Conservation (phyloP, 345 rosid genomes). For the Eutrema japonicum region DNA sequence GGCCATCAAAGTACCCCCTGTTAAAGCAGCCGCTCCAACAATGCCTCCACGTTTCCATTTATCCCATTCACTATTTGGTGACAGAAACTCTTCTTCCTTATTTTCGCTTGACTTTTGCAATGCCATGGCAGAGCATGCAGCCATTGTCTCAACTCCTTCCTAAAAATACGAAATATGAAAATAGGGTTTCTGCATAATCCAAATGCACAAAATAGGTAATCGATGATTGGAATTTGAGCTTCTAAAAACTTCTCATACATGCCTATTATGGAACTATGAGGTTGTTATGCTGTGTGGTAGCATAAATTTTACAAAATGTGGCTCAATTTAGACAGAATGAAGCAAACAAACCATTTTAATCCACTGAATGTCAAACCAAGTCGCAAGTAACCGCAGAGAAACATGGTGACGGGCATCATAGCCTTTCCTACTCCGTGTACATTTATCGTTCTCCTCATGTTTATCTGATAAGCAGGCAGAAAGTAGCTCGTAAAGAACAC, state of each 20-base stretch:
- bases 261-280: not conserved
- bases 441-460: constrained; percentile 53
- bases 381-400: constrained; percentile 77
- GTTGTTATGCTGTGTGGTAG: not conserved
- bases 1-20: constrained; percentile 96
- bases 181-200: not conserved
- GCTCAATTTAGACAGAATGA: not conserved
- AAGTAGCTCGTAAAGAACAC: constrained; percentile 83
- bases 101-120: constrained; percentile 62
- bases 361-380: constrained; percentile 89
- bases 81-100: constrained; percentile 55
- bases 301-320: not conserved
- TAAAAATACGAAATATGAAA: not conserved
- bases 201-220: constrained; percentile 6
- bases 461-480: constrained; percentile 88
- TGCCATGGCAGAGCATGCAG: constrained; percentile 96
- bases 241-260: constrained; percentile 1
- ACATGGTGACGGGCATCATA: constrained; percentile 96
- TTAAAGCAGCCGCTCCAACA: constrained; percentile 93
- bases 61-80: constrained; percentile 62
- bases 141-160: constrained; percentile 68
- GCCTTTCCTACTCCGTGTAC: constrained; percentile 65
- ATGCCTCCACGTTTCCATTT: constrained; percentile 97
- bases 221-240: not conserved
- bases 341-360: constrained; percentile 68